phyloP scores from a whole-genome alignment of 2,329 filamentous ascomycete species.

The Aspergillus unguis region DNA sequence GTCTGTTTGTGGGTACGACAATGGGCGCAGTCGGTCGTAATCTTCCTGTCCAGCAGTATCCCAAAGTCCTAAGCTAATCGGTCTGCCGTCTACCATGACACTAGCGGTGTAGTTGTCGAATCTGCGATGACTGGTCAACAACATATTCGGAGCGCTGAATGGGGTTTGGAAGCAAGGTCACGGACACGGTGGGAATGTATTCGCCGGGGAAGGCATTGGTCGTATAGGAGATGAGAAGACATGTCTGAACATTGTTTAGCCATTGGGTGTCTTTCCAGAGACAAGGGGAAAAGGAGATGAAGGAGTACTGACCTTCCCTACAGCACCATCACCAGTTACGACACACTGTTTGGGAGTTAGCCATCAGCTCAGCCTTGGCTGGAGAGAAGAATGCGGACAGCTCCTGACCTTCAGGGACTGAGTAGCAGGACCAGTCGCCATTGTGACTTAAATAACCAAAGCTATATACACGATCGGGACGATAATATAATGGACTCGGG shows the following conservation, averaged over 20 bases:
- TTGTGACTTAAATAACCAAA: conserved; percentile 30
- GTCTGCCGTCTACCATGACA: conserved; percentile 98
- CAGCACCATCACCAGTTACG: conserved; percentile 97
- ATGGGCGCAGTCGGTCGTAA: conserved; percentile 89
- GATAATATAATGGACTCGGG: conserved; percentile 5
- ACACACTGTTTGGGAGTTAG: conserved; percentile 67
- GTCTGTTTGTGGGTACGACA: conserved; percentile 97
- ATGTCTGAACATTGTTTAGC: conserved; percentile 63
- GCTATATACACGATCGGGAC: conserved; percentile 12
- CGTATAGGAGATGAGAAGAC: conserved; percentile 97
- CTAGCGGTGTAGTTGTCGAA: conserved; percentile 99
- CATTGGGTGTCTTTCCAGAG: neutral
- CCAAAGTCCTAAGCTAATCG: conserved; percentile 94
- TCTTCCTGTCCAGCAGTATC: conserved; percentile 99
- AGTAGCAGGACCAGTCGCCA: conserved; percentile 79
- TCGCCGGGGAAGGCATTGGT: conserved; percentile 99
- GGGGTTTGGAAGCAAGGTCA: conserved; percentile 21
- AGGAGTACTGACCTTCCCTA: conserved; percentile 75
- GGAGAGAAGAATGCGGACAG: conserved; percentile 10
- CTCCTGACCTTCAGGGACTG: conserved; percentile 80
- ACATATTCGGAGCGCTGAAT: conserved; percentile 13
- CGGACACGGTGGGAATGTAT: conserved; percentile 90
- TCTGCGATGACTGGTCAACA: conserved; percentile 46
- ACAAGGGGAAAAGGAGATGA: conserved; percentile 9
- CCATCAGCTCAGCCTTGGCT: conserved; percentile 35